Evolutionary conservation across 139 green algal species (phyloP), one percentile per base, ranked within the genome.

Genomic region (Pseudopediastrum boryanum): DNA sequence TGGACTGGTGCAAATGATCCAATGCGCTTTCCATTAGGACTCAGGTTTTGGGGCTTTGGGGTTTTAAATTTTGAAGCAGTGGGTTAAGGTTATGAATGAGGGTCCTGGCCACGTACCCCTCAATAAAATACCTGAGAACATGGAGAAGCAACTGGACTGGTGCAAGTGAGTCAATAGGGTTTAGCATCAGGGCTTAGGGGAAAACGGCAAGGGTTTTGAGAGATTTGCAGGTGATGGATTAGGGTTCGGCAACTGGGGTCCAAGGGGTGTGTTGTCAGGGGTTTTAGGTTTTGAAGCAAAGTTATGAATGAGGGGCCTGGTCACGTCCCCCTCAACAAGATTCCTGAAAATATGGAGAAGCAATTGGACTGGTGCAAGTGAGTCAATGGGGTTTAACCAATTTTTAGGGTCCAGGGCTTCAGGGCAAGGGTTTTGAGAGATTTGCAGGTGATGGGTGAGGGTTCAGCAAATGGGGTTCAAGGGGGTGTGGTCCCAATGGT

Each of bases 101-200:
- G 95, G 95, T 33, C 92, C 95, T 19, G 95, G 95, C 38, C 95
- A 99, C 78, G 93, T 99, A 48, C 95, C 95, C 1, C 83, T 99
- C 64, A 83, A 99, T 90, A 98, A 98, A 88, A 98, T 98, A 67
- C 95, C 93, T 10, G 95, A 98, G 72, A 98, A 98, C 87, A 95
- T 95, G 91, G 63, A 82, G 42, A 94, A 94, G 79, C 90, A 95
- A 80, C 85, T 95, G 10, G 90, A 95, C 56, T 95, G 90, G 90
- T 94, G 88, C 67, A 65, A 19, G 33, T 5, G 41, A 23, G 50
- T 51, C n/a, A n/a, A n/a, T 27, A 58, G 48, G 48, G 16, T 16
- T 58, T 19, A 58, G 16, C 48, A 58, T 58, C 48, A 58, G 48
- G 16, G 16, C 19, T 58, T 16, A 58, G 19, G 19, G 48, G 48